These are phyloP conservation scores for Fusarium penzigii DNA, from an alignment of 2,329 filamentous ascomycete species.

Conservation along the genomic window DNA sequence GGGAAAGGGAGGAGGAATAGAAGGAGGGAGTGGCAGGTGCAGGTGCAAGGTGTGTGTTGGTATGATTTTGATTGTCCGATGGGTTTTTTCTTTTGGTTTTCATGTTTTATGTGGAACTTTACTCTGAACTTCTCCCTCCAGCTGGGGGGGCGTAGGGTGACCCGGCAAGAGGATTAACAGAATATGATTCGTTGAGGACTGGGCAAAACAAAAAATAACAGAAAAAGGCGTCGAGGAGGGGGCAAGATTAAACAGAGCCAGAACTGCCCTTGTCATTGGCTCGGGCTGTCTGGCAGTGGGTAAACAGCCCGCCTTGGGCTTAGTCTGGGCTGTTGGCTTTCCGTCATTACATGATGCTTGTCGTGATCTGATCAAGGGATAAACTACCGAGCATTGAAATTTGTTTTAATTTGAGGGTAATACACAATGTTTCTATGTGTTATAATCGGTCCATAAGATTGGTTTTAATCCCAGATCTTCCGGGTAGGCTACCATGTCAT, in stretches of 20 bases:
- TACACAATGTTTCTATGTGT: not conserved
- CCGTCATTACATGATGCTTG: not conserved
- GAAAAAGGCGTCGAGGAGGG: not conserved
- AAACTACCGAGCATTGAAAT: not conserved
- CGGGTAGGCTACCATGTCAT: too few species aligned
- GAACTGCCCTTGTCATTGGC: not conserved
- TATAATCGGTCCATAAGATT: not conserved
- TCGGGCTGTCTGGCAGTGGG: not conserved
- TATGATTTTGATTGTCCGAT: constrained; percentile 2
- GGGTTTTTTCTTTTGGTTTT: not conserved
- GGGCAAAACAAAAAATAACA: too few species aligned
- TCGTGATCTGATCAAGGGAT: not conserved
- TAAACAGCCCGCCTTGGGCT: not conserved
- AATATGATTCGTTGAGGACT: not conserved
- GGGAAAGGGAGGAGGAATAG: constrained; percentile 7
- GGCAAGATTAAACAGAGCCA: not conserved
- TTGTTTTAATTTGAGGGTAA: not conserved
- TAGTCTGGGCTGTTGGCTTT: not conserved
- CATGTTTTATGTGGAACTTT: not conserved
- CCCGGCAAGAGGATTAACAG: not conserved
- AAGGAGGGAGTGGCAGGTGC: constrained; percentile 20
- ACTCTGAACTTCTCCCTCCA: too few species aligned
- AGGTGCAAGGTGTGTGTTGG: constrained; percentile 17
- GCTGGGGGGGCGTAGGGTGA: not conserved
- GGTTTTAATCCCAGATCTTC: not conserved